phyloP scores from a whole-genome alignment of 257 asterid species.

The Datura wrightii region DNA sequence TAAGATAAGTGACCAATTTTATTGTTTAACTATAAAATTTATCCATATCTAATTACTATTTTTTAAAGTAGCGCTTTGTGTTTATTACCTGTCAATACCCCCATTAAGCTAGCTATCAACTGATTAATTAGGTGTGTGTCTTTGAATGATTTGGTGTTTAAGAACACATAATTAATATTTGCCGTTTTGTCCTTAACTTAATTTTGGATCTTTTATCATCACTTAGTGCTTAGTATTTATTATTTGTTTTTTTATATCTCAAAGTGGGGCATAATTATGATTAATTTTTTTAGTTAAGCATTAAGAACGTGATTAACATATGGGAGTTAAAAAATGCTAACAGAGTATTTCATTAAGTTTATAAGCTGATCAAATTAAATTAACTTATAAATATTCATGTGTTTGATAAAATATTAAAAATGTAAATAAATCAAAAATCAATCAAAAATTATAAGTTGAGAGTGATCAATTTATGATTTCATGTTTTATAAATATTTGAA shows the following conservation, averaged over 20 bases:
- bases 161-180: slow-evolving; percentile 35
- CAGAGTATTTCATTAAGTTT: too few relatives aligned
- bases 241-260: slow-evolving; percentile 41
- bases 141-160: slow-evolving; percentile 49
- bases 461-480: not conserved
- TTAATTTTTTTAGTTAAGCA: not conserved
- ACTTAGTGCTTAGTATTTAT: slow-evolving; percentile 42
- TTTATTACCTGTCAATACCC: slow-evolving; percentile 28
- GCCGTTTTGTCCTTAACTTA: slow-evolving; percentile 61
- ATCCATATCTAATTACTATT: too few relatives aligned
- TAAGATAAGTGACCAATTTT: too few relatives aligned
- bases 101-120: slow-evolving; percentile 33
- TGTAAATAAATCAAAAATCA: too few relatives aligned
- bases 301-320: not conserved
- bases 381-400: too few relatives aligned
- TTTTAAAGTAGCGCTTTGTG: not conserved
- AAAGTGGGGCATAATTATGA: slow-evolving; percentile 22
- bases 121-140: slow-evolving; percentile 12
- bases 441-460: not conserved
- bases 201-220: slow-evolving; percentile 59
- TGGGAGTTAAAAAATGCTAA: not conserved
- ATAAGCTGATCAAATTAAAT: too few relatives aligned
- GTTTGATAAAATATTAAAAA: too few relatives aligned
- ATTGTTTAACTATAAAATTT: too few relatives aligned
- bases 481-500: too few relatives aligned